Conservation (phyloP, 331 rosid species). For the Rosa hybrid region DNA sequence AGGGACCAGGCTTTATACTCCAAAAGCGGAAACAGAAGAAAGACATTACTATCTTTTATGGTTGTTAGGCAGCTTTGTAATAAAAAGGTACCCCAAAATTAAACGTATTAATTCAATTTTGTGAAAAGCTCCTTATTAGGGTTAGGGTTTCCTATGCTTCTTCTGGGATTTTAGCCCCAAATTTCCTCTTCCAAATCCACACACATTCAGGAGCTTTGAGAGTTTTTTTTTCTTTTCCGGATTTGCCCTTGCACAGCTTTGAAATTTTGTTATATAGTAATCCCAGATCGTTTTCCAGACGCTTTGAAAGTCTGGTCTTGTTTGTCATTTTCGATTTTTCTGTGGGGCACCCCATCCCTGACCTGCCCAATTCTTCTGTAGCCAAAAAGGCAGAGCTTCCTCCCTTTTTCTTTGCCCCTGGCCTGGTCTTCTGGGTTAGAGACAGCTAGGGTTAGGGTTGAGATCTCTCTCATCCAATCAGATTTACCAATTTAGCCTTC, state of each 20-base stretch:
- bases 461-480: constrained; percentile 31
- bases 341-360: constrained; percentile 21
- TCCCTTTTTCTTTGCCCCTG: background rate
- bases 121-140: background rate
- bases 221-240: constrained; percentile 7
- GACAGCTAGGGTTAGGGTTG: constrained; percentile 29
- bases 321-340: constrained; percentile 32
- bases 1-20: background rate
- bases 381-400: background rate
- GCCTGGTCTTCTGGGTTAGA: constrained; percentile 24
- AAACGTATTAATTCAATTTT: too few relatives aligned
- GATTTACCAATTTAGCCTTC: constrained; percentile 1
- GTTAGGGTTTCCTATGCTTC: constrained; percentile 29
- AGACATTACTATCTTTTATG: background rate
- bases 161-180: constrained; percentile 22
- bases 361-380: constrained; percentile 16
- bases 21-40: background rate
- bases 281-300: constrained; percentile 29
- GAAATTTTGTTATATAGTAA: background rate
- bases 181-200: constrained; percentile 6
- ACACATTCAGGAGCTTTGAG: too few relatives aligned
- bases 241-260: constrained; percentile 42
- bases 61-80: constrained; percentile 9
- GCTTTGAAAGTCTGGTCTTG: constrained; percentile 35
- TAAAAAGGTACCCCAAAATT: too few relatives aligned